Conservation (phyloP, 2,329 filamentous ascomycete species). For the Arthrobotrys conoides region DNA sequence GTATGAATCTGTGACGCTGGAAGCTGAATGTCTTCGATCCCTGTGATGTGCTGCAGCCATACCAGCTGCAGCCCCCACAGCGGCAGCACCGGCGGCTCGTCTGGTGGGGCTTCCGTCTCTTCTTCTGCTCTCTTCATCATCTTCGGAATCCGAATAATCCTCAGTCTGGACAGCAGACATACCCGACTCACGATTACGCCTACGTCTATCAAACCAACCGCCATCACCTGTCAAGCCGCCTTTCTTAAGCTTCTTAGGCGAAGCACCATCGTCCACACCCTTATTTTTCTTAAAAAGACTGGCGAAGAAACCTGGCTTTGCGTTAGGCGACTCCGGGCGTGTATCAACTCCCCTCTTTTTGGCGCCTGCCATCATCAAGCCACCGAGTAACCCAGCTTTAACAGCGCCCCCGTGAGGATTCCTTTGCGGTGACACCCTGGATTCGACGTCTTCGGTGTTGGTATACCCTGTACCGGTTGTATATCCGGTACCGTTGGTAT, state of each 20-base stretch:
- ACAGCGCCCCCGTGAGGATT: slow-evolving; percentile 40
- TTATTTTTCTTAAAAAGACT: slow-evolving; percentile 54
- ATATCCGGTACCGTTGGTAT: slow-evolving; percentile 48
- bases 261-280: slow-evolving; percentile 25
- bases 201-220: slow-evolving; percentile 52
- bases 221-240: slow-evolving; percentile 50
- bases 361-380: slow-evolving; percentile 27
- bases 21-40: slow-evolving; percentile 43
- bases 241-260: slow-evolving; percentile 46
- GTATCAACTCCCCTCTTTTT: slow-evolving; percentile 54
- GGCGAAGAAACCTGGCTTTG: slow-evolving; percentile 54
- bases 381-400: slow-evolving; percentile 42
- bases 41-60: slow-evolving; percentile 52
- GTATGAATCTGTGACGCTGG: slow-evolving; percentile 54
- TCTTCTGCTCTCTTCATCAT: slow-evolving; percentile 45
- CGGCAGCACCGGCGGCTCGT: slow-evolving; percentile 37
- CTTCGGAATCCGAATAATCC: slow-evolving; percentile 52
- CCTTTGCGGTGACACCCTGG: slow-evolving; percentile 41
- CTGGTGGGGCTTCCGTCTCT: slow-evolving; percentile 45
- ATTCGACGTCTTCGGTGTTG: slow-evolving; percentile 54
- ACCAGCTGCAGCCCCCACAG: slow-evolving; percentile 34
- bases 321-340: slow-evolving; percentile 30
- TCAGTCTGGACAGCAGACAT: slow-evolving; percentile 58
- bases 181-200: slow-evolving; percentile 47
- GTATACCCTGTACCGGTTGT: slow-evolving; percentile 51